Conservation (phyloP, 2,329 filamentous ascomycete genomes). For the Didymella exigua region DNA sequence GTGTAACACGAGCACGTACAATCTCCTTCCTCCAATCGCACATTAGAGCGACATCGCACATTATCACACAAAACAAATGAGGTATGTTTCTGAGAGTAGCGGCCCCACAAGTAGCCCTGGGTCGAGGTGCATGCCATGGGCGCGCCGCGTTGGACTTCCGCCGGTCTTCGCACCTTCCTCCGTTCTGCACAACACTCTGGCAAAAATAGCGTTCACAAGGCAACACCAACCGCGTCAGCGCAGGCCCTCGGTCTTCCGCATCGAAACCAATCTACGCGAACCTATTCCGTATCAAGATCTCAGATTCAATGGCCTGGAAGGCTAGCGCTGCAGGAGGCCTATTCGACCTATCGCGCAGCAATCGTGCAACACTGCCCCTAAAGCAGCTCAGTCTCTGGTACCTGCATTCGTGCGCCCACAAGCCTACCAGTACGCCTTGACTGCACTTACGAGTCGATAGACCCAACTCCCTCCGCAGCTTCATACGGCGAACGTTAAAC, state of each 20-base stretch:
- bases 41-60: neutral
- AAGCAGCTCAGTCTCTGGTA: slow-evolving; percentile 9
- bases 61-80: slow-evolving; percentile 3
- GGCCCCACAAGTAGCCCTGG: neutral
- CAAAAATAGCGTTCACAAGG: neutral
- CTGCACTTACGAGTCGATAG: neutral
- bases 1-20: slow-evolving; percentile 8
- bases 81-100: neutral
- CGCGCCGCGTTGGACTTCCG: neutral
- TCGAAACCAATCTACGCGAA: neutral
- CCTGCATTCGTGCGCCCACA: slow-evolving; percentile 18
- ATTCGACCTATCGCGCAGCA: slow-evolving; percentile 12
- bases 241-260: neutral
- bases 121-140: neutral
- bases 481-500: neutral
- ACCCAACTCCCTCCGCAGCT: neutral
- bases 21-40: slow-evolving; percentile 13
- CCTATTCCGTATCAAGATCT: neutral
- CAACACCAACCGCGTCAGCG: neutral
- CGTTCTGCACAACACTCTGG: neutral
- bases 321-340: neutral
- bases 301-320: neutral
- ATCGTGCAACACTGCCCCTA: neutral
- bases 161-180: neutral
- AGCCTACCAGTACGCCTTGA: neutral